Conservation (phyloP, 2,329 filamentous ascomycete genomes). For the Dendryphion nanum region DNA sequence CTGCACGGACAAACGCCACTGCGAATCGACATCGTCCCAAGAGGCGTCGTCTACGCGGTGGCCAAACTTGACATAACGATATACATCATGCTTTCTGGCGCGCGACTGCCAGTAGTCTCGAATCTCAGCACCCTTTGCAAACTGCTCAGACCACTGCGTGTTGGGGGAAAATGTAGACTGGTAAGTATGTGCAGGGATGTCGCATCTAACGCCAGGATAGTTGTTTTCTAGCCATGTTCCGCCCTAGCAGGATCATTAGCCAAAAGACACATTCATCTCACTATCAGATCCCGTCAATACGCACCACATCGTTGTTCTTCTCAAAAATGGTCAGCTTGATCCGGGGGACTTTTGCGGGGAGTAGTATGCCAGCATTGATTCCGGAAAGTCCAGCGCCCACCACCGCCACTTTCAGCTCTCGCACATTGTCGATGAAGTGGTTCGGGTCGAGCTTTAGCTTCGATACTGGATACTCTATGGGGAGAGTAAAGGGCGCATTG, state of each 20-base stretch:
- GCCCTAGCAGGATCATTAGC: conserved; percentile 7
- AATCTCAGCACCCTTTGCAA: conserved; percentile 42
- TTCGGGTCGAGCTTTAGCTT: conserved; percentile 23
- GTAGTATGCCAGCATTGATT: conserved; percentile 62
- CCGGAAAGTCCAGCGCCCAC: conserved; percentile 65
- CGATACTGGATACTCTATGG: conserved; percentile 27
- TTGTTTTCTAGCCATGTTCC: conserved; percentile 39
- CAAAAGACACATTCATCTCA: background rate
- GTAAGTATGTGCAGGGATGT: conserved; percentile 40
- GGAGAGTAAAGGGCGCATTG: conserved; percentile 9
- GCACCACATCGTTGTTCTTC: conserved; percentile 44
- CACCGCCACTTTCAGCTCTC: conserved; percentile 53
- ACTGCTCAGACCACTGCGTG: conserved; percentile 44
- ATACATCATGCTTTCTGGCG: conserved; percentile 41
- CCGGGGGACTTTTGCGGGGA: conserved; percentile 67
- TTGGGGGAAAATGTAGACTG: conserved; percentile 45
- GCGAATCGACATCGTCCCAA: conserved; percentile 44
- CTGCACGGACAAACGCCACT: conserved; percentile 60
- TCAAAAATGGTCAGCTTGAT: conserved; percentile 57
- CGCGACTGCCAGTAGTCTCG: conserved; percentile 41
- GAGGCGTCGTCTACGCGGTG: conserved; percentile 37
- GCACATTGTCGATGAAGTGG: conserved; percentile 30
- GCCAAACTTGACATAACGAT: conserved; percentile 39
- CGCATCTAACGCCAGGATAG: conserved; percentile 33
- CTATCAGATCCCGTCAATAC: conserved; percentile 8